Percentiles rank a stretch among this genome's conserved stretches.
These are phyloP conservation scores for Coniella vitis DNA, from an alignment of 2,329 filamentous ascomycete genomes.

Conservation along the genomic window DNA sequence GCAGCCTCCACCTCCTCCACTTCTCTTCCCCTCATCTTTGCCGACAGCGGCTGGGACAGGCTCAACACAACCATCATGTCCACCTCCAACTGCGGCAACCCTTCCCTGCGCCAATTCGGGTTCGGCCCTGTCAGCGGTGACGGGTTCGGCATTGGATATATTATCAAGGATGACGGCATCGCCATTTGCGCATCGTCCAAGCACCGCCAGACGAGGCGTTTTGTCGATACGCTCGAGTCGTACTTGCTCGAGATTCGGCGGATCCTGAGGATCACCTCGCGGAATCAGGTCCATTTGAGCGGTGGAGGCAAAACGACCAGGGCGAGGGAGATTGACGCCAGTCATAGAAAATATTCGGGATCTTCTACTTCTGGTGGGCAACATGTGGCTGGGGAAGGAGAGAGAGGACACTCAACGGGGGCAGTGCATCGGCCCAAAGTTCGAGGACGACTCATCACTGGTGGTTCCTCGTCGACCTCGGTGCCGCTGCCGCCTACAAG, in stretches of 20 bases:
- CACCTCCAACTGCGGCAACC: constrained; percentile 98
- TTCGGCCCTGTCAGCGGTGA: constrained; percentile 92
- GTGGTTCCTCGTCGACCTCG: constrained; percentile 18
- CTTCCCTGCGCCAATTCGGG: constrained; percentile 87
- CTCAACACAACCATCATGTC: constrained; percentile 91
- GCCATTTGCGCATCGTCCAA: constrained; percentile 90
- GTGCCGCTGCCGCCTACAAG: constrained; percentile 21
- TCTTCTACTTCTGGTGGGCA: too few species aligned
- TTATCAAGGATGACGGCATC: constrained; percentile 91
- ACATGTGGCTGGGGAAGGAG: too few species aligned
- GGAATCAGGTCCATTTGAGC: constrained; percentile 28
- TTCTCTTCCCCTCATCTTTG: constrained; percentile 70
- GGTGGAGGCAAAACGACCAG: constrained; percentile 24
- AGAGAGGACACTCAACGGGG: constrained; percentile 1
- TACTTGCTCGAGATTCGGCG: constrained; percentile 89
- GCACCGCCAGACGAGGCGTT: constrained; percentile 85
- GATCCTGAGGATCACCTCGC: constrained; percentile 63
- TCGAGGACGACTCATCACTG: constrained; percentile 65
- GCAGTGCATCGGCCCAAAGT: constrained; percentile 53
- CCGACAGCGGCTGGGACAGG: constrained; percentile 86
- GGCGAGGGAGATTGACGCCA: constrained; percentile 46
- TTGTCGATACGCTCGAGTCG: constrained; percentile 80
- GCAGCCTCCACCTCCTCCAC: constrained; percentile 21
- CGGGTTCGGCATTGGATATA: constrained; percentile 96
- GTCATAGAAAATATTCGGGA: not conserved